Base-by-base conservation (phyloP, 331 rosid species). In the Malus hybrid region DNA sequence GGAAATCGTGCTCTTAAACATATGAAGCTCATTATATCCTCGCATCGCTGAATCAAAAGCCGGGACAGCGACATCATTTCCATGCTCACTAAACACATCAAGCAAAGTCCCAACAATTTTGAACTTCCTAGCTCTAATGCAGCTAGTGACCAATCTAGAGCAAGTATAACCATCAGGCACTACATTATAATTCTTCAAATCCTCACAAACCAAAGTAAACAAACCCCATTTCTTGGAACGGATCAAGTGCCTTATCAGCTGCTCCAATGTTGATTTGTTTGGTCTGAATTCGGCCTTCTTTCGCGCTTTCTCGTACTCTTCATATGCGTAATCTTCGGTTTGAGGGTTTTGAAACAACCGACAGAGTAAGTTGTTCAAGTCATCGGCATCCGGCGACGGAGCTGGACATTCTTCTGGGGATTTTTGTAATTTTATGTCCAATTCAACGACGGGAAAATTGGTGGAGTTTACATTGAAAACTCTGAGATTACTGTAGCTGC, bases 21-120 rank as follows among this genome's bases (percentile, higher is more conserved):
- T 91, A 59, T 91, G 97, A 76, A 91, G 81, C 88, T 81, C 84
- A 65, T 91, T 91, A 36, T 91, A 91, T 64, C 85, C 85, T 81
- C 70, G 78, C 84, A 91, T 80, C 15, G 90, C 88, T n/a, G 86
- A 84, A 72, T 79, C 83, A 77, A 83, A 86, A 10, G 87, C 93
- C 10, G 70, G 69, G 6, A 70, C 69, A 78, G 82, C 69, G 73
- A 85, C 87, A 19, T 83, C 80, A 44, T 8, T 2, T 54, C 82
- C 81, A 44, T 44, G 67, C 70, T 61, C 10, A 11, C 39, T 73
- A 59, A 80, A 82, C 62, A 70, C 82, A 75, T 82, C 79, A 56
- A 91, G 87, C 59, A 86, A 67, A 62, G 78, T 42, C 76, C 83
- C 81, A 34, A 80, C 85, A 62, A 89, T 31, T 76, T 73, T 91